Conservation (phyloP, 2,329 filamentous ascomycete species). For the Monosporascus sp. region DNA sequence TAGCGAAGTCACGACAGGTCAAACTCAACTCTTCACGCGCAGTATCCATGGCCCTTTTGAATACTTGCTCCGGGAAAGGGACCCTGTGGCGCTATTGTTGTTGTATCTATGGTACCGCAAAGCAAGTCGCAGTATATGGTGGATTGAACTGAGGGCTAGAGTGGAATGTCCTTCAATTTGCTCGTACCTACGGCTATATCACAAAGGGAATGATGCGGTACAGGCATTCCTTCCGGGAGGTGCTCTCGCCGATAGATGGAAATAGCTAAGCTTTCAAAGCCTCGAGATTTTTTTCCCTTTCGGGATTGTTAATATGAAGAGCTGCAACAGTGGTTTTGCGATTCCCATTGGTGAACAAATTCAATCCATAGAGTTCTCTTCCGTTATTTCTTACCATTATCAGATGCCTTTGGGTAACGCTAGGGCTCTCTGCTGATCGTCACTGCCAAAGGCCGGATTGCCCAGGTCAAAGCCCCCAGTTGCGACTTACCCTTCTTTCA, state of each 20-base stretch:
- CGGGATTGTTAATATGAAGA: too few species aligned
- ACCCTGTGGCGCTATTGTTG: slow-evolving; percentile 34
- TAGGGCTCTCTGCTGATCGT: too few species aligned
- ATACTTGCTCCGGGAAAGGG: slow-evolving; percentile 24
- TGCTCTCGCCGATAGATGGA: slow-evolving; percentile 10
- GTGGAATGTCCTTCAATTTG: slow-evolving; percentile 39
- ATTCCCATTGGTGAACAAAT: too few species aligned
- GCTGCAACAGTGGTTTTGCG: too few species aligned
- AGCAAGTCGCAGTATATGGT: slow-evolving; percentile 36
- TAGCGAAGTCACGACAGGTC: slow-evolving; percentile 23
- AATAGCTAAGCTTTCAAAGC: neutral
- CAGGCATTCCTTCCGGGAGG: slow-evolving; percentile 28
- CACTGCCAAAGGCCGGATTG: too few species aligned
- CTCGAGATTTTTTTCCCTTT: too few species aligned
- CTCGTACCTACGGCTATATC: slow-evolving; percentile 29
- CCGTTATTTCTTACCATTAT: neutral
- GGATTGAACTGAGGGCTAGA: slow-evolving; percentile 35
- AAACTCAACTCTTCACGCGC: slow-evolving; percentile 29
- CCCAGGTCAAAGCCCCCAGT: too few species aligned
- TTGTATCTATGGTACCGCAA: slow-evolving; percentile 40
- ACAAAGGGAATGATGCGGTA: slow-evolving; percentile 20
- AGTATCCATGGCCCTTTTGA: slow-evolving; percentile 30
- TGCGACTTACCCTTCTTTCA: too few species aligned
- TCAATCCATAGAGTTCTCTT: too few species aligned
- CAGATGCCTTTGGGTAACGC: neutral